phyloP scores from a whole-genome alignment of 208 protist species.

The Trichomonas tenax region DNA sequence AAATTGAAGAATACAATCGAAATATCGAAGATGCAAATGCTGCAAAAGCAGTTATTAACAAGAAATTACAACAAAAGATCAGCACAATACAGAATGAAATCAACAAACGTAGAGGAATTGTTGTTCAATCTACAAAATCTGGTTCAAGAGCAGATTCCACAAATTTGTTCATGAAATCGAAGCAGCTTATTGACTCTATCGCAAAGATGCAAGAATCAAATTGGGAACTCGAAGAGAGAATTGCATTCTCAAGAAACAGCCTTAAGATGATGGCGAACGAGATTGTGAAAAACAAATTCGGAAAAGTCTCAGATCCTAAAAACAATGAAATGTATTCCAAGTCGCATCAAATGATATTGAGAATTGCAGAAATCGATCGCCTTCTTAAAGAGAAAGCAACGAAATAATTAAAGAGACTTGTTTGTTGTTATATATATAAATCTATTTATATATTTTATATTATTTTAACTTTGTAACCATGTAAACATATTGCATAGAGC shows the following conservation, averaged over 20 bases:
- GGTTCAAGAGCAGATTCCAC: background rate
- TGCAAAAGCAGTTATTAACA: background rate
- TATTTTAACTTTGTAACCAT: background rate
- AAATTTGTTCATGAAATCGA: background rate
- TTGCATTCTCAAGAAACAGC: background rate
- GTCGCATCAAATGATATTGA: background rate
- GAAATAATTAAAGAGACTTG: background rate
- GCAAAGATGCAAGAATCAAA: background rate
- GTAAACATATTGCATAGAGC: too few relatives aligned
- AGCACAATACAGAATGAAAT: background rate
- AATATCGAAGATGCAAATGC: background rate
- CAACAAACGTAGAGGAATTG: background rate
- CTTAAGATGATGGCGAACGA: background rate
- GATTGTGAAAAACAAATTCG: background rate
- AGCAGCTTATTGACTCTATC: background rate
- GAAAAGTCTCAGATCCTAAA: background rate
- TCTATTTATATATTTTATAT: background rate
- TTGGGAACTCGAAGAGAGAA: slow-evolving; percentile 14
- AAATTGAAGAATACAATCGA: background rate
- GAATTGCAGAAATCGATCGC: background rate
- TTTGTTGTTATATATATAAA: background rate
- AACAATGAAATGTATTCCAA: background rate
- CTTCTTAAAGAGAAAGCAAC: background rate
- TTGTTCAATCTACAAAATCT: slow-evolving; percentile 10
- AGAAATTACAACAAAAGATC: slow-evolving; percentile 5